These are phyloP conservation scores for Phaeosphaeria sp. DNA, from an alignment of 2,329 filamentous ascomycete species.

Conservation along the genomic window DNA sequence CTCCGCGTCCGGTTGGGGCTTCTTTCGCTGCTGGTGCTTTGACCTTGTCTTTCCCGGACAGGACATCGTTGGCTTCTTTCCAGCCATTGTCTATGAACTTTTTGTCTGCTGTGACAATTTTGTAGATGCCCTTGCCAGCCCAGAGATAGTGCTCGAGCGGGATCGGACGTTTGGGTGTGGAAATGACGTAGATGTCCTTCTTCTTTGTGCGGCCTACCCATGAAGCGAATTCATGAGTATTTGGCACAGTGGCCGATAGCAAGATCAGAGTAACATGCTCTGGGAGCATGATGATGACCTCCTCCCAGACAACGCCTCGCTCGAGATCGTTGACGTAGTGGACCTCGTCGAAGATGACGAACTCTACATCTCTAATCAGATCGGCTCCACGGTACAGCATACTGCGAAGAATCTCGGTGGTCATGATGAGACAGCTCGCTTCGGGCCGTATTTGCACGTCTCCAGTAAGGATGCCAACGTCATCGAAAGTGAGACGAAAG, in stretches of 20 bases:
- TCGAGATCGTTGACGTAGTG: slow-evolving; percentile 98
- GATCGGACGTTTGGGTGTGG: slow-evolving; percentile 92
- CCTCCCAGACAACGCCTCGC: slow-evolving; percentile 97
- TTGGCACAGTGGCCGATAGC: slow-evolving; percentile 94
- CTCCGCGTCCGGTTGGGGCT: slow-evolving; percentile 60
- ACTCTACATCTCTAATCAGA: slow-evolving; percentile 95
- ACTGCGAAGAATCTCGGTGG: slow-evolving; percentile 94
- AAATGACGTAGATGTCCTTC: slow-evolving; percentile 99
- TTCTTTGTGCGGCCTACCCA: slow-evolving; percentile 99
- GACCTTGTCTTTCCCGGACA: slow-evolving; percentile 82
- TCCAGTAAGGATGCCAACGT: slow-evolving; percentile 95
- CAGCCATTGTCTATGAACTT: slow-evolving; percentile 90
- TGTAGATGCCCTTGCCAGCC: slow-evolving; percentile 90
- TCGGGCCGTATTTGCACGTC: slow-evolving; percentile 98
- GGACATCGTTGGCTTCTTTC: slow-evolving; percentile 87
- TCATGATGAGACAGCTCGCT: slow-evolving; percentile 99
- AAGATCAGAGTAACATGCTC: slow-evolving; percentile 96
- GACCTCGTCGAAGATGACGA: slow-evolving; percentile 98
- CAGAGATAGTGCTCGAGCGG: slow-evolving; percentile 96
- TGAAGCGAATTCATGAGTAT: slow-evolving; percentile 96
- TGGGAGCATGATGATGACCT: slow-evolving; percentile 99
- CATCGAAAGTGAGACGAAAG: slow-evolving; percentile 87
- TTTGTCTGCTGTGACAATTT: slow-evolving; percentile 93
- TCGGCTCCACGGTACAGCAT: slow-evolving; percentile 98
- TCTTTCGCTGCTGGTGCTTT: slow-evolving; percentile 61